A percentile compares a stretch with the other conserved stretches of the same genome.
These are phyloP conservation scores for Kazachstania bromeliacearum DNA, from an alignment of 805 yeast species.

Conservation along the genomic window DNA sequence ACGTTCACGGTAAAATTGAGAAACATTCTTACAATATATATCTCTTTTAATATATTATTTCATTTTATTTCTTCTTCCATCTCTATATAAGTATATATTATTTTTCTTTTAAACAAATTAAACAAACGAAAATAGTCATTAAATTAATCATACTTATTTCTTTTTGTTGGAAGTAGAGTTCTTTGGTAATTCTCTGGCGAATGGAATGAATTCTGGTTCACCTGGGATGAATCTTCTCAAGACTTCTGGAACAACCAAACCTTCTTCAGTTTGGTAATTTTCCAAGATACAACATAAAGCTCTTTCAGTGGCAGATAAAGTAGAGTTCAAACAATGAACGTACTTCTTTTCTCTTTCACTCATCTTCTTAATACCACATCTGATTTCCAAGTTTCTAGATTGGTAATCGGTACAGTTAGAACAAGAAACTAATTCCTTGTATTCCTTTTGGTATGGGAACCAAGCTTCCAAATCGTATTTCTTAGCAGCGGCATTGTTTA, in stretches of 20 bases:
- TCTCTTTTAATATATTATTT: too few species aligned
- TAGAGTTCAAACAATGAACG: slow-evolving; percentile 96
- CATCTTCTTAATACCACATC: slow-evolving; percentile 95
- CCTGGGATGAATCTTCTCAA: slow-evolving; percentile 96
- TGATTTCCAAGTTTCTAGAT: slow-evolving; percentile 94
- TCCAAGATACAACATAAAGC: slow-evolving; percentile 95
- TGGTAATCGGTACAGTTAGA: slow-evolving; percentile 99
- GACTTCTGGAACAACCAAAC: slow-evolving; percentile 87
- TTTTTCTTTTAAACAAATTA: not conserved
- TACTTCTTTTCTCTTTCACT: slow-evolving; percentile 94
- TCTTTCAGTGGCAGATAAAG: slow-evolving; percentile 96
- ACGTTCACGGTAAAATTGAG: too few species aligned
- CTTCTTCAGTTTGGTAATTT: slow-evolving; percentile 96
- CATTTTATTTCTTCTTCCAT: too few species aligned
- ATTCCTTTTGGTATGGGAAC: slow-evolving; percentile 99
- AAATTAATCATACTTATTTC: slow-evolving; percentile 11
- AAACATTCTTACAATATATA: too few species aligned
- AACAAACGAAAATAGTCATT: not conserved
- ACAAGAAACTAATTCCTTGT: slow-evolving; percentile 95
- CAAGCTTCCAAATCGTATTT: slow-evolving; percentile 98
- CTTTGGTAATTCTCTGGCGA: slow-evolving; percentile 83
- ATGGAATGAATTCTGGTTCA: slow-evolving; percentile 94
- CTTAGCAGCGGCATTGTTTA: slow-evolving; percentile 98
- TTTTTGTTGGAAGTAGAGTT: slow-evolving; percentile 71
- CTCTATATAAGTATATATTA: too few species aligned